These are phyloP conservation scores for Globisporangium middletonii DNA, from an alignment of 352 stramenopile genomes.

Conservation along the genomic window DNA sequence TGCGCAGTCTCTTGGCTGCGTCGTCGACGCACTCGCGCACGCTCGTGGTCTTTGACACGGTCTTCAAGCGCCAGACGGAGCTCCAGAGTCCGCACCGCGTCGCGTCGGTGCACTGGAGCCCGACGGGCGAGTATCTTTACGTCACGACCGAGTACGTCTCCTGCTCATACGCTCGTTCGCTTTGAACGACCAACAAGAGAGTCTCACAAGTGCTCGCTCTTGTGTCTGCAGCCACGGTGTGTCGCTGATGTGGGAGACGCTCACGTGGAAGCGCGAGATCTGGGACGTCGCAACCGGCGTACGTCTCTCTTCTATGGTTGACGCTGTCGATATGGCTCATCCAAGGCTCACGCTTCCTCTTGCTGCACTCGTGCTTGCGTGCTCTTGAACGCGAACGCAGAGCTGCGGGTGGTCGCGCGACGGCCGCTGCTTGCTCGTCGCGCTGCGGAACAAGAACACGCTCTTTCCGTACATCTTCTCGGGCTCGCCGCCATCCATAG, in stretches of 20 bases:
- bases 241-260: slow-evolving; percentile 74
- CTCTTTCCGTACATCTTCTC: slow-evolving; percentile 76
- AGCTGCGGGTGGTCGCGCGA: slow-evolving; percentile 69
- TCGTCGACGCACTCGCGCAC: slow-evolving; percentile 37
- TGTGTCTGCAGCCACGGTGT: slow-evolving; percentile 29
- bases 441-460: slow-evolving; percentile 40
- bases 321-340: neutral
- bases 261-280: slow-evolving; percentile 74
- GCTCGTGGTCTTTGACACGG: slow-evolving; percentile 55
- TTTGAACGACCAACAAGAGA: neutral
- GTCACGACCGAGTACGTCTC: slow-evolving; percentile 50
- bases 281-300: slow-evolving; percentile 65
- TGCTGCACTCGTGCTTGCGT: neutral
- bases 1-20: slow-evolving; percentile 43
- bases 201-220: neutral
- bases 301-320: slow-evolving; percentile 6
- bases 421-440: slow-evolving; percentile 61
- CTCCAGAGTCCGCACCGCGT: slow-evolving; percentile 52
- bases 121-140: slow-evolving; percentile 83
- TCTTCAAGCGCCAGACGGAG: slow-evolving; percentile 50
- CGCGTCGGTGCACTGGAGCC: slow-evolving; percentile 58
- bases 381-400: slow-evolving; percentile 22
- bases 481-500: slow-evolving; percentile 46
- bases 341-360: neutral
- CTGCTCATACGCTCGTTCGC: neutral